Base-by-base conservation (phyloP, 495 filamentous ascomycete genomes). In the Trypethelium eluteriae region DNA sequence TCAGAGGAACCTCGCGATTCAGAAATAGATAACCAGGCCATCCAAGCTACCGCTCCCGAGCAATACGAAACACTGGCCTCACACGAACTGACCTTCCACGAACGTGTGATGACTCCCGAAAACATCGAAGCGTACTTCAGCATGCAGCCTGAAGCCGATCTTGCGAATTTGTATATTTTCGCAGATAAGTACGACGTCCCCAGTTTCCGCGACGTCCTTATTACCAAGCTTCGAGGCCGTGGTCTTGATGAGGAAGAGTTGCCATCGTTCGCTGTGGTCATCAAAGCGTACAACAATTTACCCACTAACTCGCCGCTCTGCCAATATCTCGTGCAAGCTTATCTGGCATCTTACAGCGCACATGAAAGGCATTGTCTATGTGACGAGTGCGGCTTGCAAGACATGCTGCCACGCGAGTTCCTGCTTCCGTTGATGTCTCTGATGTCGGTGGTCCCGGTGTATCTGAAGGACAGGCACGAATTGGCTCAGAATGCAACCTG, bases 151-250 rank as follows among this genome's bases (percentile, higher is more conserved):
- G 49, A 18, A n/a, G 49, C 49, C n/a, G 10, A 53, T 9, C 49
- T 53, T 25, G 49, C 18, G 6, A n/a, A 53, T 18, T 3, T 53
- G 18, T 70, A 70, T 57, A 36, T 70, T 50, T 70, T 70, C 63
- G 69, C 65, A 35, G 49, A 70, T 38, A 62, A 64, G 16, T 70
- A 70, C 53, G 69, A 70, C 14, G 67, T 67, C 62, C 69, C 69
- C 2, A 50, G 47, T 12, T 65, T 70, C 1, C 65, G 69, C 3
- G 62, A 66, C 16, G 65, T 57, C 32, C 32, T 70, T 36, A 67
- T 67, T 1, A n/a, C 62, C 7, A 62, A 44, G 5, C 67, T 66
- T 65, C 65, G 65, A 25, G 3, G 16, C n/a, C 6, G 3, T 18
- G 49, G n/a, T 9, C 49, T n/a, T 7, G 38, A 67, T 44, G 34